Evolutionary conservation across 2,329 filamentous ascomycete species (phyloP).

Genomic region (Shiraia bambusicola): DNA sequence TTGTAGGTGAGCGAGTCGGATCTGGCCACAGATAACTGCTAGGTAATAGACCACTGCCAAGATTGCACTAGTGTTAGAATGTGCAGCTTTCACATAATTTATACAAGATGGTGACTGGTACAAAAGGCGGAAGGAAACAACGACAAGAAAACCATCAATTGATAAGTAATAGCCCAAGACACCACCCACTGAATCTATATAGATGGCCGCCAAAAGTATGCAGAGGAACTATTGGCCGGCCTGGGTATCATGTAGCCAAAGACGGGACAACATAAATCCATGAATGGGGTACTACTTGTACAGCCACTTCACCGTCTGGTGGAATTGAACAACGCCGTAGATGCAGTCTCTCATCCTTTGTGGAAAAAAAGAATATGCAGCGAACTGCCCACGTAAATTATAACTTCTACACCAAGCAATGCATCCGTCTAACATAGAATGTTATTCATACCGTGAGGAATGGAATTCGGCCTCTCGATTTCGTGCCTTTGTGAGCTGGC

Average conservation of each 20-base stretch:
- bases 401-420: conserved; percentile 26
- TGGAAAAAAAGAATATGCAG: conserved; percentile 2
- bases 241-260: conserved; percentile 36
- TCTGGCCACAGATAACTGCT: not conserved
- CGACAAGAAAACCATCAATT: conserved; percentile 7
- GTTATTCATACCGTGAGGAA: conserved; percentile 26
- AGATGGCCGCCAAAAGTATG: conserved; percentile 8
- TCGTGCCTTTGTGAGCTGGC: conserved; percentile 28
- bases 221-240: conserved; percentile 12
- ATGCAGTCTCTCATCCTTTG: conserved; percentile 16
- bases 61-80: conserved; percentile 5
- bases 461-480: conserved; percentile 24
- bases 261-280: conserved; percentile 19
- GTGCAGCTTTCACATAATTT: no score
- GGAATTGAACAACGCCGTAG: conserved; percentile 18
- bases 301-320: conserved; percentile 6
- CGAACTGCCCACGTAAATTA: conserved; percentile 2
- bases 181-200: conserved; percentile 4
- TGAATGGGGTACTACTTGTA: conserved; percentile 17
- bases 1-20: not conserved
- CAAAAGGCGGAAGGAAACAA: no score
- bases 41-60: conserved; percentile 7
- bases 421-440: conserved; percentile 24
- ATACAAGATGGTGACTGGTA: no score
- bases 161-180: conserved; percentile 5